phyloP scores from a whole-genome alignment of 176 grass and related monocot species.

The Oryza brachyantha region DNA sequence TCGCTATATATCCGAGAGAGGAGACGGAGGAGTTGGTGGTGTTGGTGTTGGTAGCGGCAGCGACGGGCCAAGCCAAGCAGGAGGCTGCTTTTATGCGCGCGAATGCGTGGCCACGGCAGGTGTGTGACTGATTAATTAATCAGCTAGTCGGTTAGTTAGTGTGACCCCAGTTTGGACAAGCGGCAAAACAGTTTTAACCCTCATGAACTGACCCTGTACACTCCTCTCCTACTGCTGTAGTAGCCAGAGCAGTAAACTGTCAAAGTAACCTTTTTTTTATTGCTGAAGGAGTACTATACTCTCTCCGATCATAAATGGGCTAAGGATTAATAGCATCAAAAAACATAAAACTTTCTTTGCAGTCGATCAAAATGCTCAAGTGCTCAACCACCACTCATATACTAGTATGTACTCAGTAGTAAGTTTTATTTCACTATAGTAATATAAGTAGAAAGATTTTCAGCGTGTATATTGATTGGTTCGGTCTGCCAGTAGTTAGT shows the following conservation, averaged over 20 bases:
- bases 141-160: not conserved
- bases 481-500: no score
- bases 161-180: not conserved
- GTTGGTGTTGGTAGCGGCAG: not conserved
- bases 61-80: not conserved
- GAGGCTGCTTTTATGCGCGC: constrained; percentile 7
- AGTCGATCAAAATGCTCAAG: no score
- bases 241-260: not conserved
- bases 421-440: no score
- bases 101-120: not conserved
- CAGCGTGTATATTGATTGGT: no score
- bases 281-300: no score
- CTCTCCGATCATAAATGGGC: no score
- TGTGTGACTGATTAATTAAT: not conserved
- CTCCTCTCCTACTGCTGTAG: not conserved
- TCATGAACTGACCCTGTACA: not conserved
- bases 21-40: not conserved
- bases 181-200: not conserved
- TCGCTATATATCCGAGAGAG: constrained; percentile 29
- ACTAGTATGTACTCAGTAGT: no score
- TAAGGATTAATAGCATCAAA: no score
- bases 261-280: no score
- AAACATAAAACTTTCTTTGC: no score
- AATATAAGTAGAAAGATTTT: no score
- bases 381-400: no score